Conservation (phyloP, 2,329 filamentous ascomycete species). For the Elsinoe ampelina region DNA sequence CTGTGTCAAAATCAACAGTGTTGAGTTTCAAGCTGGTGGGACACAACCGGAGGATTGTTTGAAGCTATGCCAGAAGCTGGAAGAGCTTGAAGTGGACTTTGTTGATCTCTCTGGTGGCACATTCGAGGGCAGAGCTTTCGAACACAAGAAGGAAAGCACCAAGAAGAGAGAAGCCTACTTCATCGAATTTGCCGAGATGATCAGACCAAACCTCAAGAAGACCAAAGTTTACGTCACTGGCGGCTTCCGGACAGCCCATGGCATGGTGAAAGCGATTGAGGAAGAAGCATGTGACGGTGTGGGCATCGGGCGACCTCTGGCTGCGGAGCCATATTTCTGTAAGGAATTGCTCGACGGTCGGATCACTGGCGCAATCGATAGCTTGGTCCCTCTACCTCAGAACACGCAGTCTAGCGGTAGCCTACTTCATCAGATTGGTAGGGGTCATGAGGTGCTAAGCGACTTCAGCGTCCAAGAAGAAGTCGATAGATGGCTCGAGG, state of each 20-base stretch:
- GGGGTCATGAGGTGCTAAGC: slow-evolving; percentile 21
- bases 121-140: slow-evolving; percentile 23
- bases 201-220: slow-evolving; percentile 23
- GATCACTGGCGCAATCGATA: slow-evolving; percentile 24
- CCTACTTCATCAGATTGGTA: slow-evolving; percentile 25
- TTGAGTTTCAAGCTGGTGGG: slow-evolving; percentile 24
- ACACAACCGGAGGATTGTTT: slow-evolving; percentile 22
- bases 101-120: slow-evolving; percentile 23
- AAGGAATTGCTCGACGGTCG: slow-evolving; percentile 23
- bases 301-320: slow-evolving; percentile 24
- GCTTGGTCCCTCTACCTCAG: slow-evolving; percentile 23
- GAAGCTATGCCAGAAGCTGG: slow-evolving; percentile 21
- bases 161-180: slow-evolving; percentile 24
- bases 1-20: slow-evolving; percentile 25
- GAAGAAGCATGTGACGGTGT: slow-evolving; percentile 22
- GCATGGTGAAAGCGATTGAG: slow-evolving; percentile 22
- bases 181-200: slow-evolving; percentile 25
- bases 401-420: slow-evolving; percentile 25
- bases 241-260: slow-evolving; percentile 24
- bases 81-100: slow-evolving; percentile 21
- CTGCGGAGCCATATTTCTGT: slow-evolving; percentile 24
- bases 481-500: slow-evolving; percentile 24
- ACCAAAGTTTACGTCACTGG: slow-evolving; percentile 27
- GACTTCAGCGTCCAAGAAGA: slow-evolving; percentile 26
- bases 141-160: slow-evolving; percentile 25